These are phyloP conservation scores for Nemophila menziesii DNA, from an alignment of 257 asterid species.

Conservation along the genomic window DNA sequence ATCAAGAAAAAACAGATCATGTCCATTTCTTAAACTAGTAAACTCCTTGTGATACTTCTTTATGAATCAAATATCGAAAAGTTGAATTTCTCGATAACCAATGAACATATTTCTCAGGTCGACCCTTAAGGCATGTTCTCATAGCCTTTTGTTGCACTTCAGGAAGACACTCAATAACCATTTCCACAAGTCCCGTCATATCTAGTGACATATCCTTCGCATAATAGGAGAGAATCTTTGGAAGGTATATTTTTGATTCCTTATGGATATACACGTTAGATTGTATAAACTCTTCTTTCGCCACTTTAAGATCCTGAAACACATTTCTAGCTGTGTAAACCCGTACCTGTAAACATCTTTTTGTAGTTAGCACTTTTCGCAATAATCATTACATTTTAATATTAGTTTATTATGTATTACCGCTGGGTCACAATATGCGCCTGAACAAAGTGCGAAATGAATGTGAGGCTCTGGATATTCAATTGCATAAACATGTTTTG, in stretches of 20 bases:
- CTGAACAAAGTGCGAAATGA: slow-evolving; percentile 82
- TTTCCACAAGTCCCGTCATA: slow-evolving; percentile 39
- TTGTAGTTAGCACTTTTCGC: background rate
- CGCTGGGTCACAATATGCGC: slow-evolving; percentile 69
- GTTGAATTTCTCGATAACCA: slow-evolving; percentile 66
- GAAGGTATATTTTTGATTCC: slow-evolving; percentile 55
- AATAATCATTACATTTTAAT: background rate
- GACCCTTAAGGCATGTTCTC: slow-evolving; percentile 24
- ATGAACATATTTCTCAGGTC: slow-evolving; percentile 45
- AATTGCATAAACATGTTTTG: slow-evolving; percentile 47
- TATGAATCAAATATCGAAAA: slow-evolving; percentile 63
- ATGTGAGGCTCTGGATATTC: slow-evolving; percentile 85
- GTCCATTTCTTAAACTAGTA: background rate
- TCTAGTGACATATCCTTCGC: slow-evolving; percentile 73
- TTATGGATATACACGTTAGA: slow-evolving; percentile 44
- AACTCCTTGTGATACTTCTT: slow-evolving; percentile 24
- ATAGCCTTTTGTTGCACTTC: slow-evolving; percentile 44
- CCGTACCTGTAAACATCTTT: slow-evolving; percentile 45
- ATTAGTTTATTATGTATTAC: slow-evolving; percentile 24
- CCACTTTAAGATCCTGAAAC: slow-evolving; percentile 56
- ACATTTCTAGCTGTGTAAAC: slow-evolving; percentile 46
- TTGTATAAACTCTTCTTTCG: slow-evolving; percentile 64
- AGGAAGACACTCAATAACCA: slow-evolving; percentile 36
- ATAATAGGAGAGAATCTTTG: slow-evolving; percentile 44
- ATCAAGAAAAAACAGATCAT: background rate